Conservation (phyloP, 441 rosid genomes). For the Francoa sonchifolia region DNA sequence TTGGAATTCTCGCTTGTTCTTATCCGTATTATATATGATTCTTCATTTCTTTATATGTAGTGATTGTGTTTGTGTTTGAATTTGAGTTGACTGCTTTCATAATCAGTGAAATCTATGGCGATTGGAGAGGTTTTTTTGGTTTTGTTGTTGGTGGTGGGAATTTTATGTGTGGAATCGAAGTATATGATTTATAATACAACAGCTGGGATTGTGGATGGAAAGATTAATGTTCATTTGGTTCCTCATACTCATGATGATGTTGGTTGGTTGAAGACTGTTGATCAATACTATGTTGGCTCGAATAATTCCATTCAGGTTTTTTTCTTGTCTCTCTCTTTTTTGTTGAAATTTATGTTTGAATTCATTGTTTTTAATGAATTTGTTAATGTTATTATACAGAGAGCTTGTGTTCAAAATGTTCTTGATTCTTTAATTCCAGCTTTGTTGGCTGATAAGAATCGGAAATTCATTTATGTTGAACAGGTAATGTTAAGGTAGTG, state of each 20-base stretch:
- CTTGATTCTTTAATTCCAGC: constrained; percentile 86
- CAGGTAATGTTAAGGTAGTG: constrained; percentile 26
- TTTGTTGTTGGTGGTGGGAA: constrained; percentile 13
- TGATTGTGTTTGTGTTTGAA: too few species aligned
- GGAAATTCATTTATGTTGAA: constrained; percentile 84
- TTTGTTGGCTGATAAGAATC: constrained; percentile 76
- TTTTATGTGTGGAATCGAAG: constrained; percentile 44
- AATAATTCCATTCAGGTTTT: constrained; percentile 92
- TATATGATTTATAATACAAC: constrained; percentile 80
- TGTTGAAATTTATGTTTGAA: background rate
- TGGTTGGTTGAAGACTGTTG: constrained; percentile 96
- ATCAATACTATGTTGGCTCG: constrained; percentile 97
- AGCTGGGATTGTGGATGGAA: constrained; percentile 56
- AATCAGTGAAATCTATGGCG: constrained; percentile 21
- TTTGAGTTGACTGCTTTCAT: too few species aligned
- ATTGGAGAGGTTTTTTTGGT: constrained; percentile 14
- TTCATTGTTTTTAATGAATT: constrained; percentile 1
- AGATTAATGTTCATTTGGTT: constrained; percentile 92
- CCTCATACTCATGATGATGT: constrained; percentile 95
- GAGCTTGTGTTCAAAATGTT: constrained; percentile 92
- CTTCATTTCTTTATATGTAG: too few species aligned
- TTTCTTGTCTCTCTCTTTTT: background rate
- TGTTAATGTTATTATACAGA: constrained; percentile 26
- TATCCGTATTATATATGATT: too few species aligned
- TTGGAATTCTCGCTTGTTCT: too few species aligned